Evolutionary conservation across 768 basidiomycete species (phyloP), one percentile per base, ranked within the genome.

Genomic region (Xerocomellus dryophilus): DNA sequence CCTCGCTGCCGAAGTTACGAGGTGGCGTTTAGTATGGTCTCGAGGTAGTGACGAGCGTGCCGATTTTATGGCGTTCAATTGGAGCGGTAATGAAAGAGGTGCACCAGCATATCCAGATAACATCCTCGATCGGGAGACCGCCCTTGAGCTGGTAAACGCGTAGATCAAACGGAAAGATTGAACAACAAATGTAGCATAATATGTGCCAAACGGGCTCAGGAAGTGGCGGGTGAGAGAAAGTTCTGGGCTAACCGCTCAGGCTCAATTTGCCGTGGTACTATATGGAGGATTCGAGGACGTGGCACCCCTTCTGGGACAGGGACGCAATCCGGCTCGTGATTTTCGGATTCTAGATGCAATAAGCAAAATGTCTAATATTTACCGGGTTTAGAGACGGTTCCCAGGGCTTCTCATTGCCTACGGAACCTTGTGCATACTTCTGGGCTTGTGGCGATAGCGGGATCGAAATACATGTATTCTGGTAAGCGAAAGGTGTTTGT

Each of bases 301-400:
- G 41, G 6, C 7, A 29, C 42, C n/a, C 6, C 43, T 49, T 54
- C 53, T 43, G n/a, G n/a, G n/a, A n/a, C 54, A 55, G 53, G 55
- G 42, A 29, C 20, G 12, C 14, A 4, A 15, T n/a, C 25, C 8
- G 31, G 51, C 57, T 47, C 21, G 61, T 66, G 65, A 56, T 61
- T 66, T 43, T 47, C 44, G 17, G 25, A 49, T 18, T 5, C 27
- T 47, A 47, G 36, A 48, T 12, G 39, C 38, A 46, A 45, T 50
- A 40, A 44, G 25, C 43, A 21, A 53, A 48, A 25, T 3, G 23
- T 41, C 32, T 44, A n/a, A 53, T 34, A n/a, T 32, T 27, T 9
- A 29, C 29, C 29, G 25, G 10, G 40, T 4, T 27, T 11, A 35
- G 20, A 42, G 53, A 43, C 38, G 34, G 17, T 56, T 57, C 55